Base-by-base conservation (phyloP, 495 filamentous ascomycete genomes). In the Hypoxylon trugodes region DNA sequence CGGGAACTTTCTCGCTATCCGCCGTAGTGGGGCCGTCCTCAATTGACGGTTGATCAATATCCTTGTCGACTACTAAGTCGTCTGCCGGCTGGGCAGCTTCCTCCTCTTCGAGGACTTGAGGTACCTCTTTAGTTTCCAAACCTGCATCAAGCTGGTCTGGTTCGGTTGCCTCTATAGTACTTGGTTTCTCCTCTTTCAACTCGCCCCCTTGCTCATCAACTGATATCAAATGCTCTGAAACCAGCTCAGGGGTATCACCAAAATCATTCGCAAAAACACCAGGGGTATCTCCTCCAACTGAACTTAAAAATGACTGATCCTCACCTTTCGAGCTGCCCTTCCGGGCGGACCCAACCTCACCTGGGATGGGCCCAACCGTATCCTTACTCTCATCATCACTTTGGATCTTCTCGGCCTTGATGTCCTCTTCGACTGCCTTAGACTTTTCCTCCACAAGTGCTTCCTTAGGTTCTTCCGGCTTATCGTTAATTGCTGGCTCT, bases 291-390 rank as follows among this genome's bases (percentile, higher is more conserved):
- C n/a, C n/a, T n/a, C 62, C 64, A 66, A 69, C 72, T 41, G 21
- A 61, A 61, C 10, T 38, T 48, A 49, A 46, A 65, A 65, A 68
- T 63, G 66, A 64, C 60, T 68, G 59, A 47, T 67, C 69, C 76
- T 77, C 74, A 77, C 74, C 76, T 76, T 66, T 72, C 46, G 68
- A 66, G 52, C n/a, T n/a, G n/a, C 56, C 64, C 55, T 63, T 76
- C 52, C 66, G 68, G 30, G 65, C 64, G 38, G 68, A 38, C 63
- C 66, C 74, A 43, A 70, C 65, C 16, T 77, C 72, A 46, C 66
- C 60, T 49, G 69, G 66, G 36, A 76, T 74, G 12, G 69, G 73
- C 41, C 69, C 73, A 68, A 73, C 70, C 3, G 37, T 73, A 54
- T 77, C 72, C 28, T 73, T 74, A 47, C 65, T 69, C 59, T 77